Conservation (phyloP, 768 basidiomycete genomes). For the Ramaria sp. region DNA sequence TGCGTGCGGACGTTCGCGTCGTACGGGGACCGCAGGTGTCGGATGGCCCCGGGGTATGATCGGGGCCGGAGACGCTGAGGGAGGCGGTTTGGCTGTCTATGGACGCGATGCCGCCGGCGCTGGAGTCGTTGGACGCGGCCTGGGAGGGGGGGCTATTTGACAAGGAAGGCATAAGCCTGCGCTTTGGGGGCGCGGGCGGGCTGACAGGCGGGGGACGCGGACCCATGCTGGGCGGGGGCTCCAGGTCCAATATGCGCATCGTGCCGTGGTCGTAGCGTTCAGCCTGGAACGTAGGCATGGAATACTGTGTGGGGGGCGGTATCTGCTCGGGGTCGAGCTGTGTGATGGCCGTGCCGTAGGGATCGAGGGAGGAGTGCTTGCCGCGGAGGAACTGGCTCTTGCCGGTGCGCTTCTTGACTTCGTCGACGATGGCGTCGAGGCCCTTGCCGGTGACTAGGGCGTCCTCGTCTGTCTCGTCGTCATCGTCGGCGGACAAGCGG, state of each 20-base stretch:
- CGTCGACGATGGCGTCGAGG: constrained; percentile 37
- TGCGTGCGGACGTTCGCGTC: background rate
- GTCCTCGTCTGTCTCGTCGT: constrained; percentile 19
- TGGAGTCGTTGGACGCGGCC: background rate
- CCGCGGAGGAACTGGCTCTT: constrained; percentile 39
- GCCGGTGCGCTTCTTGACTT: constrained; percentile 38
- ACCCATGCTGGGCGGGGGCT: background rate
- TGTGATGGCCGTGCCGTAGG: constrained; percentile 31
- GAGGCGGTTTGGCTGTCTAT: background rate
- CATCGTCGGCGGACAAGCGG: constrained; percentile 12
- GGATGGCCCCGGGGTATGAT: background rate
- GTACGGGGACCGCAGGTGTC: background rate
- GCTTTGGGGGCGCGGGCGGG: constrained; percentile 2
- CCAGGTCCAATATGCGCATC: background rate
- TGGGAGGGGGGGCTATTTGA: background rate
- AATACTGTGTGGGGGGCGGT: constrained; percentile 24
- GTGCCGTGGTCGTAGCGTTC: constrained; percentile 14
- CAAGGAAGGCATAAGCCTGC: background rate
- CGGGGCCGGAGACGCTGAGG: background rate
- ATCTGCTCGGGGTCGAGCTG: background rate
- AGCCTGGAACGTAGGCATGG: constrained; percentile 30
- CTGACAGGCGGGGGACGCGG: background rate
- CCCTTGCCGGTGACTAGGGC: constrained; percentile 38
- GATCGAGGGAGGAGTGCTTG: constrained; percentile 40
- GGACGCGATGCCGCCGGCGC: background rate